Conservation (phyloP, 352 stramenopile species). For the Globisporangium recalcitrans region DNA sequence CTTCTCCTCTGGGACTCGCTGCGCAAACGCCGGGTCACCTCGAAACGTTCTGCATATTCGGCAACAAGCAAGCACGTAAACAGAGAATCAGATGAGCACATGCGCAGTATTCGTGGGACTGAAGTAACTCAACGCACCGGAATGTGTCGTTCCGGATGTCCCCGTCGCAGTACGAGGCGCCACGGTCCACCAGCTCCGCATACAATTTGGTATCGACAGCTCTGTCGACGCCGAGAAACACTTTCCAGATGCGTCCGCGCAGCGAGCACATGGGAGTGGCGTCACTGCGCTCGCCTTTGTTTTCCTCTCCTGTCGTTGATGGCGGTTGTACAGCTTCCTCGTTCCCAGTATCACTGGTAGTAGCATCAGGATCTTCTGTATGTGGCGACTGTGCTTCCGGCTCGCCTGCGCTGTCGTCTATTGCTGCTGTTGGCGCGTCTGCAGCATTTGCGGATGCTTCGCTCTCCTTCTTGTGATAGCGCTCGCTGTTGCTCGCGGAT, state of each 20-base stretch:
- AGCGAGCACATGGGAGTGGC: conserved; percentile 44
- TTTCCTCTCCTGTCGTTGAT: neutral
- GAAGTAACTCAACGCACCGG: conserved; percentile 30
- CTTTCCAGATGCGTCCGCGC: conserved; percentile 86
- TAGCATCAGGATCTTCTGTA: neutral
- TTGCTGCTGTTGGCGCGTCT: no score
- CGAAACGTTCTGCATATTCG: conserved; percentile 60
- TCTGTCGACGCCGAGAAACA: conserved; percentile 73
- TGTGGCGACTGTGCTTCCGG: neutral
- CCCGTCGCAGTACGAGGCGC: conserved; percentile 73
- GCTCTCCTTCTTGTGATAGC: neutral
- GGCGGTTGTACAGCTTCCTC: neutral
- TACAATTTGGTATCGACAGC: conserved; percentile 65
- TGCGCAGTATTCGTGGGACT: no score
- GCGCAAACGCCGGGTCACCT: conserved; percentile 81
- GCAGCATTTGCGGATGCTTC: neutral
- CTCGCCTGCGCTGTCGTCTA: conserved; percentile 5
- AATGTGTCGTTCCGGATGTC: conserved; percentile 93
- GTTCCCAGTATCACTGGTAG: neutral
- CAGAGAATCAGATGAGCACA: neutral
- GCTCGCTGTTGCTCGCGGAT: conserved; percentile 2
- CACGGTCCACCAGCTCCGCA: conserved; percentile 53
- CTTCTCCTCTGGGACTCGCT: conserved; percentile 88
- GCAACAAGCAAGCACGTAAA: neutral
- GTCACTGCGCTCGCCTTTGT: neutral